Evolutionary conservation across 2,329 filamentous ascomycete genomes (phyloP).

Genomic region (Lasiodiplodia sp.): DNA sequence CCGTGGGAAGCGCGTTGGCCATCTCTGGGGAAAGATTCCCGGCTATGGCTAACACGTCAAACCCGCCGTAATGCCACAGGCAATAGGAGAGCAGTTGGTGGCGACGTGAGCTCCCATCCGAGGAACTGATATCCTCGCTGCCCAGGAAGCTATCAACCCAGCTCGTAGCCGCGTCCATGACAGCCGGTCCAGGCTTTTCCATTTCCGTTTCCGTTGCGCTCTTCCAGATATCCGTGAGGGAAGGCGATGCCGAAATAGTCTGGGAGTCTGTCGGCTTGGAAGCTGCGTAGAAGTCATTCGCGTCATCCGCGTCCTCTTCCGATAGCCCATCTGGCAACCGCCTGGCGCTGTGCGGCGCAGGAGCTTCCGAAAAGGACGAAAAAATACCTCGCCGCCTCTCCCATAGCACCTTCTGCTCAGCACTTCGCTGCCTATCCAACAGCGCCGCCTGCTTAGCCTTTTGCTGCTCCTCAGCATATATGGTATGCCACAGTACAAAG

Average conservation of each 20-base stretch:
- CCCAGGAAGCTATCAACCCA: not conserved
- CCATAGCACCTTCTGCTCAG: not conserved
- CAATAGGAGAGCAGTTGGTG: not conserved
- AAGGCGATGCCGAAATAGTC: not conserved
- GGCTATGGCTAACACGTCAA: not conserved
- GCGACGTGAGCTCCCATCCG: not conserved
- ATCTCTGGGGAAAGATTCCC: not conserved
- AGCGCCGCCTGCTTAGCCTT: too few species aligned
- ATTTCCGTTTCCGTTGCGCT: not conserved
- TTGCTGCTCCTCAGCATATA: too few species aligned
- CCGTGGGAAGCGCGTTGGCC: not conserved
- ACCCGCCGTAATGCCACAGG: not conserved
- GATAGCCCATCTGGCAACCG: not conserved
- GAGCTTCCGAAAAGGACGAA: not conserved
- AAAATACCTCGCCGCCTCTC: not conserved
- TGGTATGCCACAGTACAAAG: constrained; percentile 2
- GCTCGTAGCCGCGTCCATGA: not conserved
- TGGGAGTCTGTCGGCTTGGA: too few species aligned
- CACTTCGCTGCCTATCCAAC: not conserved
- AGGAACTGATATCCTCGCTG: not conserved
- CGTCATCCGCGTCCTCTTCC: not conserved
- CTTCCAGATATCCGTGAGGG: not conserved
- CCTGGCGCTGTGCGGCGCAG: too few species aligned
- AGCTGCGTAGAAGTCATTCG: not conserved
- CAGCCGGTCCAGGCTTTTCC: not conserved